Evolutionary conservation across 805 yeast species (phyloP).

Genomic region (Ogataea glucozyma): DNA sequence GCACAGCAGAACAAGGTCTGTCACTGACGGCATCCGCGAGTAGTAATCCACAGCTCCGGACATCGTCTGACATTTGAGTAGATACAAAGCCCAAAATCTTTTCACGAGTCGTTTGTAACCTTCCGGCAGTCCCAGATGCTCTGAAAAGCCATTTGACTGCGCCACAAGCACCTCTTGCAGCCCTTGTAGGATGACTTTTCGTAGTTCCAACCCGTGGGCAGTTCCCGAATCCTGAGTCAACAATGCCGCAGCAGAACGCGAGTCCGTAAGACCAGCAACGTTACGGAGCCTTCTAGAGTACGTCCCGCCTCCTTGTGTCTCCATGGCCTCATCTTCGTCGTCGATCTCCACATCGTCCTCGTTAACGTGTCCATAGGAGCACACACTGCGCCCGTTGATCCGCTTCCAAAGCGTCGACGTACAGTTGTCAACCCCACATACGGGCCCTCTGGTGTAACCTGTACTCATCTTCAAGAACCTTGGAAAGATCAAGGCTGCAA

Average conservation of each 20-base stretch:
- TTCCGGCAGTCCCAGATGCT: conserved; percentile 24
- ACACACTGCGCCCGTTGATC: conserved; percentile 76
- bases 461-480: conserved; percentile 13
- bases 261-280: conserved; percentile 42
- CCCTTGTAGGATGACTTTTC: conserved; percentile 21
- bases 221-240: conserved; percentile 15
- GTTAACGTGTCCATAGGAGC: conserved; percentile 89
- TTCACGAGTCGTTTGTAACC: conserved; percentile 35
- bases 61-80: conserved; percentile 12
- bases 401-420: conserved; percentile 72
- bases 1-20: conserved; percentile 39
- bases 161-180: conserved; percentile 43
- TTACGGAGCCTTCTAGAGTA: conserved; percentile 54
- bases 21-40: conserved; percentile 16
- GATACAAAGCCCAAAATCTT: conserved; percentile 28
- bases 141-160: conserved; percentile 46
- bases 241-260: conserved; percentile 15
- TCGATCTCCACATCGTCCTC: conserved; percentile 78
- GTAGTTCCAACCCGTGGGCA: conserved; percentile 29
- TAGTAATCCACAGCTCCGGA: conserved; percentile 5
- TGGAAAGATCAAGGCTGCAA: background rate
- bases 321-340: conserved; percentile 73
- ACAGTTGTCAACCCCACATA: conserved; percentile 91
- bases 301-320: conserved; percentile 60
- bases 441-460: conserved; percentile 58